Evolutionary conservation across 768 basidiomycete species (phyloP), one percentile per base, ranked within the genome.

Genomic region (Lepiota venenata): DNA sequence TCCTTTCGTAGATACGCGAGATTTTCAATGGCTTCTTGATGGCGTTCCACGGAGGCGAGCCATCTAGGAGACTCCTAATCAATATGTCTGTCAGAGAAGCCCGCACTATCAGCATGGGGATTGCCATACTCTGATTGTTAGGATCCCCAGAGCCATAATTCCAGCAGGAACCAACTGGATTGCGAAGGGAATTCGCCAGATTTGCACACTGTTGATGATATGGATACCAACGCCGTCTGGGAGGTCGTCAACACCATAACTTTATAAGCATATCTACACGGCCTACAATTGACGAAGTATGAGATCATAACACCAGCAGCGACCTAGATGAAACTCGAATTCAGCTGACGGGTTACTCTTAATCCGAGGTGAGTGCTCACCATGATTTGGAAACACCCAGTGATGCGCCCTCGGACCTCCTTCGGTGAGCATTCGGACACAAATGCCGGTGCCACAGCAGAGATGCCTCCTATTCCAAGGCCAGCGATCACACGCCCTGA

Each of bases 371-470:
- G 12, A 48, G 14, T 6, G 47, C 69, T 22, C 36, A 81, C 91
- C 81, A 91, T 86, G 67, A 94, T 83, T 66, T 93, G 92, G 78
- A 93, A 93, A 29, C 89, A 63, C 41, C 91, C 91, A 0, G 89
- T 92, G 59, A 93, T 90, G 46, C 88, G 79, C 5, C 91, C 92
- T 57, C 93, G 85, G 5, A 92, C 88, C 18, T 90, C 78, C 65
- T 93, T 94, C 4, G 93, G 93, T 2, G 85, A 79, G 66, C 91
- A 92, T 67, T 95, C 93, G 9, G 88, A 86, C 18, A 93, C 91
- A 63, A 83, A 95, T 0, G 90, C 84, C 4, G 92, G 93, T 1
- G 91, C 84, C 2, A 93, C 86, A n/a, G 85, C 83, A 10, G 75
- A 90, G 60, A 93, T 91, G 5, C 78, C 86, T 60, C 93, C 92